These are phyloP conservation scores for Pezicula rhizophila DNA, from an alignment of 2,329 filamentous ascomycete genomes.

Conservation along the genomic window DNA sequence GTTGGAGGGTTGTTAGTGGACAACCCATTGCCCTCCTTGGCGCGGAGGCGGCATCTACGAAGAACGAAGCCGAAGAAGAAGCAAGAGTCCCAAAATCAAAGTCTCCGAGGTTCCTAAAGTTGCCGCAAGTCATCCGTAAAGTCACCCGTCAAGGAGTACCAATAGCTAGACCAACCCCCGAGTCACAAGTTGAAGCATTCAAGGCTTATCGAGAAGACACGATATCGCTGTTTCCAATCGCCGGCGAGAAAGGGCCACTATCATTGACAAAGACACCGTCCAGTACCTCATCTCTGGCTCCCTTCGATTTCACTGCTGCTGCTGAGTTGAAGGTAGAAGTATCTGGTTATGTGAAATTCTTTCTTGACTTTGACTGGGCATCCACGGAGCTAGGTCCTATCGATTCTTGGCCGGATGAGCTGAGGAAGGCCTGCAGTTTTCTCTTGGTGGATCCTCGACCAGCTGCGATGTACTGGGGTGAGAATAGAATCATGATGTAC, in stretches of 20 bases:
- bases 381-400: constrained; percentile 35
- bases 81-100: constrained; percentile 1
- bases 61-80: neutral
- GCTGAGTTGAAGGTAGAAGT: constrained; percentile 5
- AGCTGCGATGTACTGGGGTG: constrained; percentile 31
- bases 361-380: constrained; percentile 35
- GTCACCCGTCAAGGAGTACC: neutral
- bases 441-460: constrained; percentile 31
- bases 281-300: constrained; percentile 2
- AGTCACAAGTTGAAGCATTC: constrained; percentile 9
- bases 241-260: neutral
- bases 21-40: neutral
- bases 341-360: constrained; percentile 18
- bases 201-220: constrained; percentile 3
- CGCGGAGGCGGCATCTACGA: neutral
- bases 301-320: constrained; percentile 19
- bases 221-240: neutral
- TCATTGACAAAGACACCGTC: neutral
- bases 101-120: neutral
- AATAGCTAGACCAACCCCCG: constrained; percentile 5
- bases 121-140: too few species aligned
- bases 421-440: constrained; percentile 32
- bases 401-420: constrained; percentile 31
- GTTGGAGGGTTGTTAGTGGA: constrained; percentile 18
- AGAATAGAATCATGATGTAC: constrained; percentile 27